These are phyloP conservation scores for Hypoxylon lienhwacheense DNA, from an alignment of 495 filamentous ascomycete species.

Conservation along the genomic window DNA sequence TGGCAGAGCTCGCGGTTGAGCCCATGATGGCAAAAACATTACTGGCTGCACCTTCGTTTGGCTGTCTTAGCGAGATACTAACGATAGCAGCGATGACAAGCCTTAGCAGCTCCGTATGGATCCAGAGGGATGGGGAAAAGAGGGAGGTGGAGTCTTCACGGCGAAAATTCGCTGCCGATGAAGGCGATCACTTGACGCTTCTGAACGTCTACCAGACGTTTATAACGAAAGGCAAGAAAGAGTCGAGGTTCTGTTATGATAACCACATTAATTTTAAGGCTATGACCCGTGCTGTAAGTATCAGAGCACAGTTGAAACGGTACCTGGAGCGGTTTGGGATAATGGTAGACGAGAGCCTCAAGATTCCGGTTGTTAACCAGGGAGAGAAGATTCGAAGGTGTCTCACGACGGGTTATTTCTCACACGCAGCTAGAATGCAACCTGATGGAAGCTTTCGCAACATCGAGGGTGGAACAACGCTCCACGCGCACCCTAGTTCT, in stretches of 20 bases:
- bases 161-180: constrained; percentile 85
- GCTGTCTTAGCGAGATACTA: constrained; percentile 81
- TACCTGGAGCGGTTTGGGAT: constrained; percentile 87
- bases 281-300: constrained; percentile 79
- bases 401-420: constrained; percentile 89
- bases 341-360: constrained; percentile 61
- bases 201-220: constrained; percentile 94
- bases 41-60: constrained; percentile 72
- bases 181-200: constrained; percentile 94
- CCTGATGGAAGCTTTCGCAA: constrained; percentile 88
- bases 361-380: constrained; percentile 43
- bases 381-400: constrained; percentile 80
- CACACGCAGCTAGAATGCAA: constrained; percentile 95
- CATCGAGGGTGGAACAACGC: constrained; percentile 67
- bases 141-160: constrained; percentile 71
- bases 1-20: constrained; percentile 94
- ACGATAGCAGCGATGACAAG: constrained; percentile 95
- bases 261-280: constrained; percentile 85
- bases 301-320: constrained; percentile 81
- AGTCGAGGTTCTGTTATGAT: constrained; percentile 82
- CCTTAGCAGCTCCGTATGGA: constrained; percentile 78
- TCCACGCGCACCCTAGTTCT: constrained; percentile 90
- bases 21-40: constrained; percentile 96
- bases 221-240: constrained; percentile 80
- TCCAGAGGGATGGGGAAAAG: constrained; percentile 74